Evolutionary conservation across 768 basidiomycete species (phyloP), one percentile per base, ranked within the genome.

Genomic region (Boletus bicolor): DNA sequence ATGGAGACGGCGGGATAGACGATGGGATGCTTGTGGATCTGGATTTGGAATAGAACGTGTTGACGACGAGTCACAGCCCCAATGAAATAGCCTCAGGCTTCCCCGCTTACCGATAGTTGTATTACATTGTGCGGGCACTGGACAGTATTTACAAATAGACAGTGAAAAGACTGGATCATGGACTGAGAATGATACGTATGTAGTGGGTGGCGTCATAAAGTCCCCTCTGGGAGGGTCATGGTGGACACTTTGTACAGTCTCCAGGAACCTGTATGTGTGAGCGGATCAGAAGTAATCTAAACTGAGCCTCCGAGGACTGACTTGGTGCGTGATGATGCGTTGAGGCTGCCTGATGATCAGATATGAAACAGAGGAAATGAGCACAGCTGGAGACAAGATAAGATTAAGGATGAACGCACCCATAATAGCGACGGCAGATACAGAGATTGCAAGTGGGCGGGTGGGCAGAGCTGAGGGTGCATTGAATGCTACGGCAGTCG

Each of bases 1-100:
- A 84, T 61, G 77, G 72, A 7, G 83, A 87, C 59, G 86, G 84
- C 3, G 89, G 85, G 12, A 78, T 91, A 53, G 78, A 79, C 26
- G 86, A 90, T 62, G 76, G 73, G 46, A 79, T 83, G 73, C 61
- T 89, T 36, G 77, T 82, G 63, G 82, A 84, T 41, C 67, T 86
- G 60, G 82, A 86, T 68, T 44, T 78, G 50, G 68, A 52, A 36
- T 56, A 53, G 35, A 19, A 14, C 7, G 9, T 32, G 9, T 45
- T n/a, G 44, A 45, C 17, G 11, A 30, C 28, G 21, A 24, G 21
- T 45, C 9, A 30, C 28, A 30, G 26, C 9, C 28, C 44, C 12
- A 21, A 51, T 28, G 8, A 9, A 45, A 38, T 15, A 32, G 34
- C 6, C 15, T 10, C 24, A 12, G 0, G 12, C 32, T 49, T 47